Base-by-base conservation (phyloP, 352 stramenopile species). In the Pelagophyceae sp. region DNA sequence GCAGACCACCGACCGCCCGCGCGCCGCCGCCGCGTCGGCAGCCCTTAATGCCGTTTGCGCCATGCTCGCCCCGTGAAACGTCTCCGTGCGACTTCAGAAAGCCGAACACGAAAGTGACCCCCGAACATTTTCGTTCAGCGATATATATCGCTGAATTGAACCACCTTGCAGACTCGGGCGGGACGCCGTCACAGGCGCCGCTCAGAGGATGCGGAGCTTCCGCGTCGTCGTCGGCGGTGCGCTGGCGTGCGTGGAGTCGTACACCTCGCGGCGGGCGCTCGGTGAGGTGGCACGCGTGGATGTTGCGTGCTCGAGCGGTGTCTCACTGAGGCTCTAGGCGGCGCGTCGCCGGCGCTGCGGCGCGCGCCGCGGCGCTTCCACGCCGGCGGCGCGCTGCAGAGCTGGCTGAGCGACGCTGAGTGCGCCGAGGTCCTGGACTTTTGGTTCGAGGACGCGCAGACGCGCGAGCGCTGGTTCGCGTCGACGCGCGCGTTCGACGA, bases 391-490 rank as follows among this genome's bases (percentile, higher is more conserved):
- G 45, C 11, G 45, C 11, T 23, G 45, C 11, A 54, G 45, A 11
- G 45, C 11, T 11, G 11, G 11, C 45, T 54, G 11, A 54, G 11
- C 45, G 45, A 54, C 45, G 45, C 45, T 11, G 45, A 54, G 45
- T 40, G 29, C 29, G 33, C 37, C 29, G 61, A 71, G 15, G n/a
- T 74, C 5, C 37, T 74, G 17, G 67, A 74, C 35, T 74, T 58
- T 31, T 74, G 67, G 67, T 74, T 74, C 67, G 35, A n/a, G 31
- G 64, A 72, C 17, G 35, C 67, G 35, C 11, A 31, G 38, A 35
- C 33, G 23, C 20, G 33, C 3, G 15, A 71, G 61, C 61, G n/a
- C n/a, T 74, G 67, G 67, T 74, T 74, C 38, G 33, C 67, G 20
- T 58, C 35, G 35, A 74, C 67, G 33, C 20, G 5, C 15, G 5